phyloP scores from a whole-genome alignment of 208 protist genomes.

The Trypanosoma rangeli region DNA sequence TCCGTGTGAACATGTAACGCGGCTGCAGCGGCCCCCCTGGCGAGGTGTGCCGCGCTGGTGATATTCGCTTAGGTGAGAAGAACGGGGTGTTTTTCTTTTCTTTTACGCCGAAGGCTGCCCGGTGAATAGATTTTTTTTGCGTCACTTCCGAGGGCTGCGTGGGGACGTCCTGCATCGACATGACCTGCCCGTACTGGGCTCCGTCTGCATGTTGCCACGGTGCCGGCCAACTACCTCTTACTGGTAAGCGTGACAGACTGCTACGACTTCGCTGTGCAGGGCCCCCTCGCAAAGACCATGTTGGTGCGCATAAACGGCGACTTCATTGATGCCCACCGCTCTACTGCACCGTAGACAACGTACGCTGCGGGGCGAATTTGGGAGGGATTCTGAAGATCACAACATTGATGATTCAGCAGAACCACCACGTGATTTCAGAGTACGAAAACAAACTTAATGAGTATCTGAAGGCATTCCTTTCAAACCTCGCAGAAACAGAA shows the following conservation, averaged over 20 bases:
- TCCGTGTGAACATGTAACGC: slow-evolving; percentile 6
- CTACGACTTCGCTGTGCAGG: slow-evolving; percentile 12
- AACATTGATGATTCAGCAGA: too few relatives aligned
- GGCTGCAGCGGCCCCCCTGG: background rate
- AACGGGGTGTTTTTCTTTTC: background rate
- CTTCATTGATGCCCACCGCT: slow-evolving; percentile 19
- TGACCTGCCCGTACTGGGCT: background rate
- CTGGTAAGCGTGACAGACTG: slow-evolving; percentile 16
- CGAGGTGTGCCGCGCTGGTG: slow-evolving; percentile 5
- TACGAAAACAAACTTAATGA: too few relatives aligned
- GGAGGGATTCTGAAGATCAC: background rate
- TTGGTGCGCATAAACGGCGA: slow-evolving; percentile 5
- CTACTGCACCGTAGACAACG: slow-evolving; percentile 7
- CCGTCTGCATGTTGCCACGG: slow-evolving; percentile 3
- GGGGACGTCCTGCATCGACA: background rate
- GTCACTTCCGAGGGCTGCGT: too few relatives aligned
- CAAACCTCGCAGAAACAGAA: too few relatives aligned
- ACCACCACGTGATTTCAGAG: too few relatives aligned
- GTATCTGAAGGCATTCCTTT: too few relatives aligned
- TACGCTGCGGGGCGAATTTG: slow-evolving; percentile 1
- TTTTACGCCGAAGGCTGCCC: too few relatives aligned
- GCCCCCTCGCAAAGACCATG: slow-evolving; percentile 1
- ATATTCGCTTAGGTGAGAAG: background rate
- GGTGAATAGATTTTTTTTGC: too few relatives aligned
- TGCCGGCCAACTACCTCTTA: slow-evolving; percentile 10